Conservation (phyloP, 352 stramenopile species). For the Pythium phragmitis region DNA sequence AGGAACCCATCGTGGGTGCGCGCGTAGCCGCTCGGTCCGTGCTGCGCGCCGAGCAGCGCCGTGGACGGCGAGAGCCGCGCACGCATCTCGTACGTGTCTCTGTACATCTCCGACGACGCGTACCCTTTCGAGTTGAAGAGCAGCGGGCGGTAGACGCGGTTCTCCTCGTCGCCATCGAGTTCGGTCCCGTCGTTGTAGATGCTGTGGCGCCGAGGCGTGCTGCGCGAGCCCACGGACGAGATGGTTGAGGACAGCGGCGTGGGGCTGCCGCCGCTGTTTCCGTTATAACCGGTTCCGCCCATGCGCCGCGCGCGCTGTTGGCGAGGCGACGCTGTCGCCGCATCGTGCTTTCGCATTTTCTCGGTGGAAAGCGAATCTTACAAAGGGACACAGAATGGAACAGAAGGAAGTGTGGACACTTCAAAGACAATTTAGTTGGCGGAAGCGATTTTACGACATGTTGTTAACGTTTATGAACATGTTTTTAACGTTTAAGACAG, state of each 20-base stretch:
- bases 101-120: slow-evolving; percentile 77
- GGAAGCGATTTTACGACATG: slow-evolving; percentile 1
- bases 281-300: slow-evolving; percentile 7
- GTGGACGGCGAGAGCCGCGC: slow-evolving; percentile 46
- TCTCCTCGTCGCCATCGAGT: slow-evolving; percentile 35
- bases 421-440: slow-evolving; percentile 11
- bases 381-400: neutral
- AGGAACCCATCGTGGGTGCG: slow-evolving; percentile 1
- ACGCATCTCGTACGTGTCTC: slow-evolving; percentile 80
- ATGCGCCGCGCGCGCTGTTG: slow-evolving; percentile 17
- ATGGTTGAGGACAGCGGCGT: slow-evolving; percentile 6
- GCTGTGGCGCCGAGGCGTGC: slow-evolving; percentile 17
- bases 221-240: slow-evolving; percentile 21
- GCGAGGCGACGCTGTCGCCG: slow-evolving; percentile 13
- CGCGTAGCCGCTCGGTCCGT: neutral
- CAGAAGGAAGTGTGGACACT: slow-evolving; percentile 11
- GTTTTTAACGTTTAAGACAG: slow-evolving; percentile 13
- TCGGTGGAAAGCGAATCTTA: neutral
- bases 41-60: slow-evolving; percentile 24
- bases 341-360: slow-evolving; percentile 1
- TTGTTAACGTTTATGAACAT: neutral
- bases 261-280: slow-evolving; percentile 8
- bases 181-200: slow-evolving; percentile 18
- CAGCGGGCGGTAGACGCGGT: slow-evolving; percentile 72
- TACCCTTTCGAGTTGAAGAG: slow-evolving; percentile 82